Evolutionary conservation across 345 rosid species (phyloP), one percentile per base, ranked within the genome.

Genomic region (Dipteronia dyeriana): DNA sequence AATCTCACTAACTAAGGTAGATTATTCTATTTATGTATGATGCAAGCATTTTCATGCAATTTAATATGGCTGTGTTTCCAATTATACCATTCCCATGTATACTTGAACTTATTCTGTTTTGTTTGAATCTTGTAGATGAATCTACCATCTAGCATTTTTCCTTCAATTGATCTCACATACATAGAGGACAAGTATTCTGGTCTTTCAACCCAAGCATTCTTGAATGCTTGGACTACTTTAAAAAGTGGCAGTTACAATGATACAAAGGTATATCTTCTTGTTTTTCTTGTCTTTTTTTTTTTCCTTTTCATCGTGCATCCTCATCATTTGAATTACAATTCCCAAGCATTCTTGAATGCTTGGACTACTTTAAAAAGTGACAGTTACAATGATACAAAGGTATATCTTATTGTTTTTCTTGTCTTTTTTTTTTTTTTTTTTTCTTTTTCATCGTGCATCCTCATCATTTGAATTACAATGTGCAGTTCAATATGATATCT

Each of bases 111-210:
- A 25, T 31, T 66, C 70, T 57, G 13, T 45, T 45, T 49, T 82
- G 68, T 88, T 68, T 66, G 39, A 25, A 51, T 77, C 76, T 83
- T 78, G 83, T 73, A 96, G 99, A 84, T 91, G 94, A 91, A 86
- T 86, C 89, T 94, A 71, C 98, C 98, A 26, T 86, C 99, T 76
- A 78, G 88, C 38, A 79, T 94, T 81, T 85, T 92, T 74, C 97
- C 98, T 59, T 88, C 99, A 54, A 81, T 89, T 78, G 98, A 96
- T 85, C 87, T 94, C 59, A 83, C 95, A 26, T 91, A 89, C 78
- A 83, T 88, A 65, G 97, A 90, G 82, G 94, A 92, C 87, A 94
- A 94, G 73, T 90, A 89, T 86, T 83, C 93, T 11, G 92, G 92
- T 83, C 86, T 96, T 79, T 91, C 99, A 64, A 87, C 91, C 67